Evolutionary conservation across 495 filamentous ascomycete genomes (phyloP).

Genomic region (Filosporella fistucella): DNA sequence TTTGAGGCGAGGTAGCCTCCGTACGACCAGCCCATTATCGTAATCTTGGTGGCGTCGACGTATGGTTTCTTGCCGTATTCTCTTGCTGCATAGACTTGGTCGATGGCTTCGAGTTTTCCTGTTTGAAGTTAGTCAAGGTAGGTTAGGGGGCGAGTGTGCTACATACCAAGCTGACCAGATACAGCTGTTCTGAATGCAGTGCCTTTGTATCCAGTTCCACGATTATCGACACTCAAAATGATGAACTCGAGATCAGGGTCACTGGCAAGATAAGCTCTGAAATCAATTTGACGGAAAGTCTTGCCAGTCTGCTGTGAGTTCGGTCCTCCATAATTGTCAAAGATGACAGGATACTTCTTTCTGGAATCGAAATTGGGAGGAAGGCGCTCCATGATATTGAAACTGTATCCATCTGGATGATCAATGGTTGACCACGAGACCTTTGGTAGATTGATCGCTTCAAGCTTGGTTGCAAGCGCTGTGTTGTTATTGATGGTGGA

Average conservation of each 20-base stretch:
- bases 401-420: constrained; percentile 40
- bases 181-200: constrained; percentile 45
- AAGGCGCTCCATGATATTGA: constrained; percentile 44
- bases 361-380: constrained; percentile 42
- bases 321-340: constrained; percentile 53
- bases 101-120: constrained; percentile 42
- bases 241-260: constrained; percentile 56
- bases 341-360: constrained; percentile 53
- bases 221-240: constrained; percentile 50
- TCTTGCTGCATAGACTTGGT: constrained; percentile 53
- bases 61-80: constrained; percentile 36
- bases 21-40: constrained; percentile 55
- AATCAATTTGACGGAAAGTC: constrained; percentile 35
- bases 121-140: not conserved
- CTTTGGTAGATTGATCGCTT: constrained; percentile 46
- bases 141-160: not conserved
- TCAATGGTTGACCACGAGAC: constrained; percentile 40
- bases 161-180: constrained; percentile 37
- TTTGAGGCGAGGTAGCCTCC: constrained; percentile 55
- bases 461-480: constrained; percentile 35
- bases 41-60: constrained; percentile 46
- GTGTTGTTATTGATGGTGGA: constrained; percentile 46
- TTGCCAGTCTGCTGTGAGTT: constrained; percentile 46
- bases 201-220: constrained; percentile 51
- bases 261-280: constrained; percentile 48